These are phyloP conservation scores for Juglanconis juglandina DNA, from an alignment of 2,329 filamentous ascomycete species.

Conservation along the genomic window DNA sequence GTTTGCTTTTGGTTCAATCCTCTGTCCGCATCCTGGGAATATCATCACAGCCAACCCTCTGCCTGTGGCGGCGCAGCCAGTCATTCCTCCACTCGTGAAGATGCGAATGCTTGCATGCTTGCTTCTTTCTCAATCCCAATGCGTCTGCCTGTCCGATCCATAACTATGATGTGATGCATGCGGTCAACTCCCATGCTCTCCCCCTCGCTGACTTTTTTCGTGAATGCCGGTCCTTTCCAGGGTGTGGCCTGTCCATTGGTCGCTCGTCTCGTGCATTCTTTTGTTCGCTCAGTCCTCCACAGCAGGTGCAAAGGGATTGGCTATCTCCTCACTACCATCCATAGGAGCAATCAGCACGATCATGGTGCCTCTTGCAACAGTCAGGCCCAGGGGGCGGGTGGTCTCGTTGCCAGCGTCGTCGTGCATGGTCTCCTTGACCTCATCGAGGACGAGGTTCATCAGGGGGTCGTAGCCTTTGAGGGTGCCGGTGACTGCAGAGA, in stretches of 20 bases:
- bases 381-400: conserved; percentile 74
- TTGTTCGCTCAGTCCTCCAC: conserved; percentile 54
- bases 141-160: not conserved
- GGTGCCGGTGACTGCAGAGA: conserved; percentile 70
- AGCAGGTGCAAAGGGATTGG: conserved; percentile 81
- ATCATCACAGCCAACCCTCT: too few species aligned
- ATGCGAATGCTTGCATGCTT: not conserved
- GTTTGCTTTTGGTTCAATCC: not conserved
- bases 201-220: not conserved
- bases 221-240: not conserved
- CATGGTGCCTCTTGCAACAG: conserved; percentile 87
- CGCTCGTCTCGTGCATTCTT: not conserved
- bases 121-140: not conserved
- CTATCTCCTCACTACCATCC: conserved; percentile 92
- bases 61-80: too few species aligned
- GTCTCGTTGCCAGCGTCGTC: conserved; percentile 91
- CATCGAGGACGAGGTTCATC: conserved; percentile 96
- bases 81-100: not conserved
- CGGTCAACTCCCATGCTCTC: not conserved
- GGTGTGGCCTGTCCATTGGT: not conserved
- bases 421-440: conserved; percentile 84
- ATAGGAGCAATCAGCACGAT: conserved; percentile 89
- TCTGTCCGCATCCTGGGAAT: not conserved
- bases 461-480: conserved; percentile 95
- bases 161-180: not conserved